A percentile compares a stretch with the other conserved stretches of the same genome.
These are phyloP conservation scores for Boletus sensibilis DNA, from an alignment of 768 basidiomycete genomes.

Conservation along the genomic window DNA sequence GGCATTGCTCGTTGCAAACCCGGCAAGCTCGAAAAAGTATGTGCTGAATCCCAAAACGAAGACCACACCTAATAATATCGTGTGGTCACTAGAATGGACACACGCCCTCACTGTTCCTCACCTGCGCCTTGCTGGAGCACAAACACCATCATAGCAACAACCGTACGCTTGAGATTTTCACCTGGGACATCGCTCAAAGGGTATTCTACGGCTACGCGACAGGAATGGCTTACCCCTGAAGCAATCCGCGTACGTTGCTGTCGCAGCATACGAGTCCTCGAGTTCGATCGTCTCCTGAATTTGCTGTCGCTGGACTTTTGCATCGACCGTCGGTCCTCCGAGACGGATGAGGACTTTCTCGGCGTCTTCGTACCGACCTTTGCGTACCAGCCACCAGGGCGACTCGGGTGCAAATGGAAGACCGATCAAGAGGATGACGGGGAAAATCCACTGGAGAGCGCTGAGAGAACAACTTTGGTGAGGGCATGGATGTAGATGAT, in stretches of 20 bases:
- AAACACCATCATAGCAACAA: conserved; percentile 33
- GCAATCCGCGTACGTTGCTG: conserved; percentile 33
- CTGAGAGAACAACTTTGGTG: neutral
- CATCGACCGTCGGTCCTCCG: conserved; percentile 24
- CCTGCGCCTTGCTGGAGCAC: conserved; percentile 29
- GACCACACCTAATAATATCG: conserved; percentile 18
- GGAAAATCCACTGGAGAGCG: conserved; percentile 36
- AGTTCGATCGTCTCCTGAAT: conserved; percentile 31
- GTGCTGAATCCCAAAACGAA: conserved; percentile 30
- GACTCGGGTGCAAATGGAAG: conserved; percentile 33
- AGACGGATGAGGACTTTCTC: conserved; percentile 18
- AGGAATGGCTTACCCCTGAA: conserved; percentile 24
- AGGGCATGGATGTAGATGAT: neutral
- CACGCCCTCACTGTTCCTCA: neutral
- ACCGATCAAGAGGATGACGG: conserved; percentile 30
- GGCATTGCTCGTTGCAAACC: conserved; percentile 28
- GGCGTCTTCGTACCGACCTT: conserved; percentile 28
- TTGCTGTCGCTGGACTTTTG: conserved; percentile 21
- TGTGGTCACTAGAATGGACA: neutral
- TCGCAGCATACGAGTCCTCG: conserved; percentile 28
- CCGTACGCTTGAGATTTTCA: conserved; percentile 25
- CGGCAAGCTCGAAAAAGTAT: conserved; percentile 39
- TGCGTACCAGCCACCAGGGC: conserved; percentile 37
- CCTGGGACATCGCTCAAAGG: conserved; percentile 6
- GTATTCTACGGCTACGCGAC: no score